phyloP scores from a whole-genome alignment of 1,139 yeast genomes.

The Casaregolazyma suthepensis region DNA sequence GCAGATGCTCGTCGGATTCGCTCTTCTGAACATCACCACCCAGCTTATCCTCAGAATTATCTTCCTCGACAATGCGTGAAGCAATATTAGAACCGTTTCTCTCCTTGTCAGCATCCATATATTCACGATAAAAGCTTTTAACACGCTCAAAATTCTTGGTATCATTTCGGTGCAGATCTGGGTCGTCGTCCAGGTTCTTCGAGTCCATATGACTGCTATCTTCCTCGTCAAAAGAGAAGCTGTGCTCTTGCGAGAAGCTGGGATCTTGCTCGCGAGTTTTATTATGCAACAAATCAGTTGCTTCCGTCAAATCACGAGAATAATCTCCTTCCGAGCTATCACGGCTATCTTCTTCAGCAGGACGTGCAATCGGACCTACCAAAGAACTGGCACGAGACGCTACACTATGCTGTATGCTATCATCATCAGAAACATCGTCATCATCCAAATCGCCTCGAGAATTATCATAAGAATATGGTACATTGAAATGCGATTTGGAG shows the following conservation, averaged over 20 bases:
- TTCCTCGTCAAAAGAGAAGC: background rate
- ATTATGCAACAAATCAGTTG: background rate
- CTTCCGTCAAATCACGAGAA: conserved; percentile 3
- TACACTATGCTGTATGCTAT: background rate
- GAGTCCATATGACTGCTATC: background rate
- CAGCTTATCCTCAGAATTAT: background rate
- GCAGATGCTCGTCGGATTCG: background rate
- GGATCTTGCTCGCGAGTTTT: background rate
- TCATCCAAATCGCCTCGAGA: background rate
- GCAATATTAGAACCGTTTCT: background rate
- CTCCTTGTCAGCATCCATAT: conserved; percentile 21
- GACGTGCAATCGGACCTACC: background rate
- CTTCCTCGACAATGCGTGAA: conserved; percentile 5
- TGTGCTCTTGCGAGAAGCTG: no score
- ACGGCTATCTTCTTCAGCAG: background rate
- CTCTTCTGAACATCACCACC: background rate
- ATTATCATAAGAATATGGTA: background rate
- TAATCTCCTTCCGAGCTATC: conserved; percentile 4
- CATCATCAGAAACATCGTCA: background rate
- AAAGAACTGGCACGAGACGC: background rate
- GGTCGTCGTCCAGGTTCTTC: conserved; percentile 4
- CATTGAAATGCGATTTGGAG: background rate
- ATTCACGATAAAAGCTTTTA: conserved; percentile 29
- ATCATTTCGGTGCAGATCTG: conserved; percentile 17
- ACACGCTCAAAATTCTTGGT: conserved; percentile 29